Evolutionary conservation across 2,329 filamentous ascomycete genomes (phyloP).

Genomic region (Paraphaeosphaeria sporulosa): DNA sequence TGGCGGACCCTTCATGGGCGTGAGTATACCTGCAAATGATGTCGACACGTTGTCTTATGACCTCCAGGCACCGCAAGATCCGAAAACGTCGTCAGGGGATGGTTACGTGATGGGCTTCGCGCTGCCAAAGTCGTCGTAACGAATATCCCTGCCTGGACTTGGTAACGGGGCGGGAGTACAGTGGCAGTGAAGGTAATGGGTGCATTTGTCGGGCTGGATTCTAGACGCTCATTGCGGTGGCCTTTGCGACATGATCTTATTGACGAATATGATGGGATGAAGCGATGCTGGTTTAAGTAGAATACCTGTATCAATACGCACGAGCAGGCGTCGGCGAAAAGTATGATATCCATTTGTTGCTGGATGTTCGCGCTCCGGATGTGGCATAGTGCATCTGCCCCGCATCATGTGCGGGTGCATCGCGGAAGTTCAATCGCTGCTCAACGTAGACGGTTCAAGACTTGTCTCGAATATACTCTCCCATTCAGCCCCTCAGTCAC

Average conservation of each 20-base stretch:
- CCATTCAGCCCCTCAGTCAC: too few relatives aligned
- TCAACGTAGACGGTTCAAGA: not conserved
- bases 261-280: not conserved
- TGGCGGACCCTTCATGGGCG: conserved; percentile 50
- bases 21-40: conserved; percentile 29
- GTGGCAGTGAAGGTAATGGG: not conserved
- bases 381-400: not conserved
- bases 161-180: not conserved
- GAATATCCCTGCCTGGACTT: not conserved
- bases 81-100: conserved; percentile 32
- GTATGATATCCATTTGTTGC: not conserved
- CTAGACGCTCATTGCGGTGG: not conserved
- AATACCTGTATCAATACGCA: conserved; percentile 3
- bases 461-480: too few relatives aligned
- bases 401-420: too few relatives aligned
- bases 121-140: conserved; percentile 30
- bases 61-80: conserved; percentile 30
- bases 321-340: not conserved
- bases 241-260: not conserved
- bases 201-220: not conserved
- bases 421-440: not conserved
- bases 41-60: conserved; percentile 18
- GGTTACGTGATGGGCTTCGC: conserved; percentile 40
- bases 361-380: not conserved
- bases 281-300: not conserved